Conservation (phyloP, 1,284 basidiomycete genomes). For the Melanopsichium pennsylvanicum region DNA sequence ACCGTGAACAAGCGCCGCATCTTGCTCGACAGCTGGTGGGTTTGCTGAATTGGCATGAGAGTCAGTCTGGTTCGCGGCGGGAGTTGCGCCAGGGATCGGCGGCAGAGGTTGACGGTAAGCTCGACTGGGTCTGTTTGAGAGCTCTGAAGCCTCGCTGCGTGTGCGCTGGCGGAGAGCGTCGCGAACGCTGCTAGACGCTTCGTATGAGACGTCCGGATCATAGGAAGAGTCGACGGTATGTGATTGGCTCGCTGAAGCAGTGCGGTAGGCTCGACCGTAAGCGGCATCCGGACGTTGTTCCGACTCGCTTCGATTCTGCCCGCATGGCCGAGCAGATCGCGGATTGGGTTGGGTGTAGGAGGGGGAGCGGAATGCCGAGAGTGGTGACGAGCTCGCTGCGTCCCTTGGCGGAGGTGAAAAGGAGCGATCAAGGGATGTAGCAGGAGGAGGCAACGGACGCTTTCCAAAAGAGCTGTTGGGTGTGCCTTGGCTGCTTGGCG, state of each 20-base stretch:
- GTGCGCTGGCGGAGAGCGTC: constrained; percentile 21
- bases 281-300: constrained; percentile 10
- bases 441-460: constrained; percentile 32
- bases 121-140: constrained; percentile 12
- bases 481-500: constrained; percentile 21
- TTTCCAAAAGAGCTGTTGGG: constrained; percentile 26
- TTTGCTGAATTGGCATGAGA: constrained; percentile 8
- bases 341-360: constrained; percentile 17
- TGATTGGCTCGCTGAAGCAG: constrained; percentile 16
- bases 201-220: constrained; percentile 17
- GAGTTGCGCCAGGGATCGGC: constrained; percentile 16
- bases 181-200: constrained; percentile 1
- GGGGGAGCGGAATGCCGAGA: constrained; percentile 32
- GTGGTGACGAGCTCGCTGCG: constrained; percentile 16
- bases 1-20: neutral
- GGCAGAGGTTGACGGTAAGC: constrained; percentile 36
- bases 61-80: constrained; percentile 1
- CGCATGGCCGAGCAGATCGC: constrained; percentile 14
- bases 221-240: constrained; percentile 27
- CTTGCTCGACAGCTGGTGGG: neutral
- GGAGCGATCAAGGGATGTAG: constrained; percentile 22
- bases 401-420: constrained; percentile 34
- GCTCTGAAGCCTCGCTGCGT: constrained; percentile 34
- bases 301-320: constrained; percentile 3
- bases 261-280: constrained; percentile 10